phyloP scores from a whole-genome alignment of 352 stramenopile genomes.

The Phytophthora pini region DNA sequence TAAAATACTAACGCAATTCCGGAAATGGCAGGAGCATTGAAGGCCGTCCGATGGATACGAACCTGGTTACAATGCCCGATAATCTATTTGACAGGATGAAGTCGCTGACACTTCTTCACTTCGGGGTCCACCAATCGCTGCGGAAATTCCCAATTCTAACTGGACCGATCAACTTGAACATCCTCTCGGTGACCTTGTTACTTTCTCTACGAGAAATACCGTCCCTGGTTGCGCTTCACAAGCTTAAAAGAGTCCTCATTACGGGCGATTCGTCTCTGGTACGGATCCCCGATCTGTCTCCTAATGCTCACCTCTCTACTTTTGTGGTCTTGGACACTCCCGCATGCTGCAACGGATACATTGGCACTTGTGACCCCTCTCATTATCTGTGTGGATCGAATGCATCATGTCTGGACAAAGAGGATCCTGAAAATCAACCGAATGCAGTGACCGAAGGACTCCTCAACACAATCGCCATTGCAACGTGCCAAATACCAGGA shows the following conservation, averaged over 20 bases:
- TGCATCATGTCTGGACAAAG: conserved; percentile 6
- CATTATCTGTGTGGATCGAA: conserved; percentile 7
- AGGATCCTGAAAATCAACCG: background rate
- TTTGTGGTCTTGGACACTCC: background rate
- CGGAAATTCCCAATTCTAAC: conserved; percentile 14
- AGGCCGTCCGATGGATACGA: conserved; percentile 10
- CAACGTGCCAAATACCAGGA: background rate
- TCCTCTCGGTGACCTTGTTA: conserved; percentile 17
- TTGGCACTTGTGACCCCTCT: conserved; percentile 12
- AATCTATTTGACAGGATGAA: conserved; percentile 33
- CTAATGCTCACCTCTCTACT: background rate
- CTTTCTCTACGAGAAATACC: conserved; percentile 20
- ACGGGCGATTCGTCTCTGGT: background rate
- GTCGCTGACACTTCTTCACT: conserved; percentile 32
- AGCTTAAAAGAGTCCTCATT: conserved; percentile 6
- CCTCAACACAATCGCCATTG: background rate
- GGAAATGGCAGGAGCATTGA: conserved; percentile 29
- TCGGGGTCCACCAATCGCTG: conserved; percentile 29
- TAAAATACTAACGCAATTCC: no score
- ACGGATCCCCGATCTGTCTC: background rate
- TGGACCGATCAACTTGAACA: conserved; percentile 26
- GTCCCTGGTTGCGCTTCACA: conserved; percentile 8
- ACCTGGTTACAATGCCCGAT: conserved; percentile 25
- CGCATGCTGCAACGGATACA: conserved; percentile 33
- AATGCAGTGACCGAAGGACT: conserved; percentile 11